Conservation (phyloP, 495 filamentous ascomycete species). For the Talaromyces wortmannii region DNA sequence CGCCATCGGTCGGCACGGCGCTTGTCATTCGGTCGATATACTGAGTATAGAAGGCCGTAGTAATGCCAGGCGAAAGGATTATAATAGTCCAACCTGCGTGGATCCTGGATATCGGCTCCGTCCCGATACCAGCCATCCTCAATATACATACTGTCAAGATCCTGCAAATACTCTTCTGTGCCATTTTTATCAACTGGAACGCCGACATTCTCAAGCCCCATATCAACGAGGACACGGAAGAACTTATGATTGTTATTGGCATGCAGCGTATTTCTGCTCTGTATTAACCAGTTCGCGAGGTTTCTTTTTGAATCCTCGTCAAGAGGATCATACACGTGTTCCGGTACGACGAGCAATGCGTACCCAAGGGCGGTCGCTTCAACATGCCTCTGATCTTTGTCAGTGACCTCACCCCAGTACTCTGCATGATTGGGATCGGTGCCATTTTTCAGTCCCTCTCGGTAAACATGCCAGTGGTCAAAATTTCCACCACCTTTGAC, state of each 20-base stretch:
- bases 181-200: constrained; percentile 58
- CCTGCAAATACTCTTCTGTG: constrained; percentile 66
- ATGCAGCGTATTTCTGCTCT: background rate
- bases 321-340: constrained; percentile 60
- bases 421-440: constrained; percentile 59
- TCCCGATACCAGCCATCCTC: constrained; percentile 78
- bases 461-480: constrained; percentile 53
- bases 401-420: constrained; percentile 67
- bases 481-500: constrained; percentile 61
- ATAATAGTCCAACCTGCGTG: constrained; percentile 80
- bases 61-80: constrained; percentile 77
- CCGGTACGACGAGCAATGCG: constrained; percentile 54
- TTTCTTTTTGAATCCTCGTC: constrained; percentile 50
- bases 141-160: constrained; percentile 72
- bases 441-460: constrained; percentile 58
- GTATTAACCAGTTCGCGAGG: constrained; percentile 54
- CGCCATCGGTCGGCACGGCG: constrained; percentile 60
- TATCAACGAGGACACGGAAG: constrained; percentile 79
- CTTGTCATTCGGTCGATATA: background rate
- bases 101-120: constrained; percentile 50
- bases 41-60: constrained; percentile 69
- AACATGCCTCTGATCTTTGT: constrained; percentile 77
- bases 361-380: constrained; percentile 73
- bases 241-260: background rate
- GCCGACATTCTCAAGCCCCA: constrained; percentile 65